Percentiles rank a stretch among this genome's conserved stretches.
phyloP scores from a whole-genome alignment of 2,329 filamentous ascomycete genomes.

The Pseudogymnoascus sp. region DNA sequence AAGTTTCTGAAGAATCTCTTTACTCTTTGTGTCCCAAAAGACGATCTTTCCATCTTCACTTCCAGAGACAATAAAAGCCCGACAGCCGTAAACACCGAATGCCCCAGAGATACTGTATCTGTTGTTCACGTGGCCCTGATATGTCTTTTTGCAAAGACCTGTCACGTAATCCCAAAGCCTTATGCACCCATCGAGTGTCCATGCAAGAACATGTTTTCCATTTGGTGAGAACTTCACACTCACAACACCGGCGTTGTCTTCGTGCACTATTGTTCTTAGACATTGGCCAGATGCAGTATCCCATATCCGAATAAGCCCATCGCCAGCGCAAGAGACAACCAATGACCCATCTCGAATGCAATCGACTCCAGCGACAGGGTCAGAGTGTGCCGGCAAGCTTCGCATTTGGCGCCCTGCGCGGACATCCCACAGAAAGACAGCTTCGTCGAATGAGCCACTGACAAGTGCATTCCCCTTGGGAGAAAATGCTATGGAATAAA shows the following conservation, averaged over 20 bases:
- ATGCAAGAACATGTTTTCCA: conserved; percentile 85
- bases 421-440: conserved; percentile 94
- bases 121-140: conserved; percentile 82
- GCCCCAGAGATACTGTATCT: conserved; percentile 78
- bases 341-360: conserved; percentile 88
- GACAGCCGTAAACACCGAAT: conserved; percentile 60
- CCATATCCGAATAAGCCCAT: conserved; percentile 91
- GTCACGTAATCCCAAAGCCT: conserved; percentile 93
- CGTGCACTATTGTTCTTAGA: conserved; percentile 86
- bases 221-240: conserved; percentile 91
- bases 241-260: conserved; percentile 86
- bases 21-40: conserved; percentile 84
- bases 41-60: conserved; percentile 82
- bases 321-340: conserved; percentile 83
- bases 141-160: conserved; percentile 89
- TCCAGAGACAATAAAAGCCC: conserved; percentile 65
- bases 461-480: conserved; percentile 96
- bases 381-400: conserved; percentile 85
- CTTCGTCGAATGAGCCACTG: conserved; percentile 93
- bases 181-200: conserved; percentile 82
- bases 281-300: conserved; percentile 94
- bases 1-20: conserved; percentile 68
- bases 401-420: conserved; percentile 81
- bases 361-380: conserved; percentile 88
- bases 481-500: conserved; percentile 91